These are phyloP conservation scores for Pythium grandisporangium DNA, from an alignment of 352 stramenopile species.

Conservation along the genomic window DNA sequence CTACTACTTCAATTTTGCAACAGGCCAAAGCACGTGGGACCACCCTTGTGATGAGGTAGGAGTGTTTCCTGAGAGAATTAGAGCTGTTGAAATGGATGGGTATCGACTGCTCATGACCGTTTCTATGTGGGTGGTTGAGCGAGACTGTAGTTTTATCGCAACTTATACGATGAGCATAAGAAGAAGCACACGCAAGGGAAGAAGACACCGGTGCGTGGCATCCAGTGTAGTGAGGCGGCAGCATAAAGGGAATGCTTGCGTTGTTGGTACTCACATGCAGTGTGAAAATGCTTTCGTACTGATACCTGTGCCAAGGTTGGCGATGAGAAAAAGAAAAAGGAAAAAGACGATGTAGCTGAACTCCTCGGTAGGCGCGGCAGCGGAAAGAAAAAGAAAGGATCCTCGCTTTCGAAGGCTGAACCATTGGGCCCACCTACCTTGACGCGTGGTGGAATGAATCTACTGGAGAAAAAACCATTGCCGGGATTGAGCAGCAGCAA, in stretches of 20 bases:
- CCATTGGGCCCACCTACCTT: slow-evolving; percentile 30
- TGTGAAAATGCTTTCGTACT: neutral
- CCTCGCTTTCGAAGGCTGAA: slow-evolving; percentile 23
- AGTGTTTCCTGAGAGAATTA: neutral
- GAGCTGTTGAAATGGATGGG: neutral
- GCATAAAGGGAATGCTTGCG: neutral
- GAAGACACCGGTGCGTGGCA: slow-evolving; percentile 22
- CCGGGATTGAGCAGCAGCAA: slow-evolving; percentile 22
- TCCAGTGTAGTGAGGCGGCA: neutral
- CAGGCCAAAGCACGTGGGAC: slow-evolving; percentile 91
- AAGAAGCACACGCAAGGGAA: slow-evolving; percentile 36
- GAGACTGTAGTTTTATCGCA: slow-evolving; percentile 77
- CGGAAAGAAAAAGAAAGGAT: slow-evolving; percentile 53
- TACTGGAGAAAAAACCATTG: slow-evolving; percentile 69
- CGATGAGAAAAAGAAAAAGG: slow-evolving; percentile 71
- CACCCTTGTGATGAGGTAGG: slow-evolving; percentile 90
- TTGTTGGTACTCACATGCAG: neutral
- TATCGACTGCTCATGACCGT: too few relatives aligned
- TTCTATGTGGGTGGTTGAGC: neutral
- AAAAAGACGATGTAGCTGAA: slow-evolving; percentile 72
- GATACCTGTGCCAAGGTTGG: slow-evolving; percentile 24
- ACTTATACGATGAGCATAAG: slow-evolving; percentile 91
- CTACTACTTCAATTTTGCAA: slow-evolving; percentile 95
- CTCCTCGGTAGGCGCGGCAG: slow-evolving; percentile 51
- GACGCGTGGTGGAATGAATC: slow-evolving; percentile 18